Base-by-base conservation (phyloP, 1,284 basidiomycete genomes). In the Ganoderma lucidum region DNA sequence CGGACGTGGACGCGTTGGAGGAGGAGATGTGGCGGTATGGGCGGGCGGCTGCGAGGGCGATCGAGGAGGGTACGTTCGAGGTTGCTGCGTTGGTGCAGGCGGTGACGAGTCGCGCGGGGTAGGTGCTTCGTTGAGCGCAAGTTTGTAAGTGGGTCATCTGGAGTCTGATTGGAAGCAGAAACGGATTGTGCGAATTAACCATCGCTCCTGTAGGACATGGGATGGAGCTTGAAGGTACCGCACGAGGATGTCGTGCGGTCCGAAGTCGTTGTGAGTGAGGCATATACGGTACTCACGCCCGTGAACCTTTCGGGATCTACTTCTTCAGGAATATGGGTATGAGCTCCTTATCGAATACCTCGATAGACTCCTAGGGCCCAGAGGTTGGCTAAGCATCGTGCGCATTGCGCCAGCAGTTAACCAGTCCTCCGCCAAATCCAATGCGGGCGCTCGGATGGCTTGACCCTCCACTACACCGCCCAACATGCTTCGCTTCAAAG, bases 221-320 rank as follows among this genome's bases (percentile, higher is more conserved):
- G 23, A 1, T 23, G 1, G 23, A 23, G 23, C 23, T 23, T 23
- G 23, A 23, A 23, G n/a, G n/a, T n/a, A n/a, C n/a, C n/a, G n/a
- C 14, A 76, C 67, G 28, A 77, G 63, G 19, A 78, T 72, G 51
- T 77, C 77, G 23, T 74, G 70, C 12, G 71, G 64, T 6, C 63
- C 65, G 1, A 77, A 67, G 59, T 78, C 77, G 23, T 71, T 73
- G 64, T 77, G 77, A 14, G 72, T 73, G 45, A 76, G 65, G 41
- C 68, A 67, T 2, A 72, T 63, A 8, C 69, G 69, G 23, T 69
- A n/a, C 23, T 35, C 9, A 39, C 48, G 39, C 9, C 51, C 28
- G 51, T 55, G 51, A 15, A 32, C 51, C 23, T 55, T 28, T 55
- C 28, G 3, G 28, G 12, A 32, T 55, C 51, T 30, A 55, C 51